Base-by-base conservation (phyloP, 306 rosid species). In the Luffa aegyptiaca region DNA sequence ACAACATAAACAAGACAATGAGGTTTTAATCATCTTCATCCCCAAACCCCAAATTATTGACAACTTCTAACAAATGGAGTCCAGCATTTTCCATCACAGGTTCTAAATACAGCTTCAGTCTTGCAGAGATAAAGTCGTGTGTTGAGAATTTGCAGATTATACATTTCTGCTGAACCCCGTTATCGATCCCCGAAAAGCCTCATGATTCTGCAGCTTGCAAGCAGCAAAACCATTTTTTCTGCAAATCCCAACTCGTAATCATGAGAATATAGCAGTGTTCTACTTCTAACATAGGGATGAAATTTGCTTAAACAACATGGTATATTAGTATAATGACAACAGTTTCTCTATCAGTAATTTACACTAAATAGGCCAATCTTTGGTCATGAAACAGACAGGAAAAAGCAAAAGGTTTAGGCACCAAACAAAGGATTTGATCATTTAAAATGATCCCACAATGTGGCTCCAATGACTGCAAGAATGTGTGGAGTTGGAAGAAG, bases 181-280 rank as follows among this genome's bases (percentile, higher is more conserved):
- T 12, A n/a, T 51, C 35, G 18, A 66, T 10, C n/a, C 5, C 12
- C 16, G n/a, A 35, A 65, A 72, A 53, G n/a, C 89, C 64, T 89
- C 88, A 91, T 1, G 90, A 64, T 82, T 88, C 88, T 0, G 90
- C 88, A 53, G 83, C 80, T 57, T 74, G 36, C 66, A 88, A 69
- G 90, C 96, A 93, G 94, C 96, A 93, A 80, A 91, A 86, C 97
- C 97, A 93, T 87, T 91, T 91, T 83, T 83, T 93, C 94, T 91
- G 92, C 83, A 82, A 77, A 52, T 45, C 14, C 59, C 53, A 26
- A 64, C 42, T 33, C 26, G 53, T 44, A 77, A 61, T 44, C 72
- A 41, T 59, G 48, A 83, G 26, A 45, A 39, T 51, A 73, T 52
- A 62, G 41, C 53, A 45, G 8, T 18, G 65, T 35, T 71, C n/a